Percentiles rank a stretch among this genome's conserved stretches.
Evolutionary conservation across 2,329 filamentous ascomycete genomes (phyloP).

Genomic region (Stachybotrys chlorohalonatus): DNA sequence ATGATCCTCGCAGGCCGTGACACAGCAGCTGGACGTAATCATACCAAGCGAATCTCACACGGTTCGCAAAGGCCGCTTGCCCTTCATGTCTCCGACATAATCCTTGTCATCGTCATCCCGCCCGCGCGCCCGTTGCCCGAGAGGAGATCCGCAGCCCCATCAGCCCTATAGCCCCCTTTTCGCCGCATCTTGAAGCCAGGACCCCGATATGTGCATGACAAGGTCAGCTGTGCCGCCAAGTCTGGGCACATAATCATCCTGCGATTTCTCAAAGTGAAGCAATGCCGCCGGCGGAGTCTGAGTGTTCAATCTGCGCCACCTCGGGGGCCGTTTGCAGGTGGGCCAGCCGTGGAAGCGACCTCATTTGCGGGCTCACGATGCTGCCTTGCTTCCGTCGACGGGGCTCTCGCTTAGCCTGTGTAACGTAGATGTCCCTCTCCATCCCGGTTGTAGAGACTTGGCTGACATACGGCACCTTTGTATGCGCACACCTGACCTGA

Average conservation of each 20-base stretch:
- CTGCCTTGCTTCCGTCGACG: neutral
- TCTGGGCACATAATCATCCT: neutral
- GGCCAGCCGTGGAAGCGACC: neutral
- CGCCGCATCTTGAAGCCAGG: neutral
- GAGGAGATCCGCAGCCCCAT: neutral
- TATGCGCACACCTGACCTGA: neutral
- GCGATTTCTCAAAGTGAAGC: neutral
- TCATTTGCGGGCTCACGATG: neutral
- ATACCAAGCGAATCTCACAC: no score
- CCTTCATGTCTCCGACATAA: neutral
- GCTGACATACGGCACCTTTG: neutral
- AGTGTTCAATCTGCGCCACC: neutral
- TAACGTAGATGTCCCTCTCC: neutral
- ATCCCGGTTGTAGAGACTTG: neutral
- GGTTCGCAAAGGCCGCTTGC: no score
- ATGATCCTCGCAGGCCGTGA: no score
- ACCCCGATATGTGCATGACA: neutral
- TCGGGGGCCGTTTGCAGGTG: constrained; percentile 1
- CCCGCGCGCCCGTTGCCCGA: neutral
- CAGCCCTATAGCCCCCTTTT: neutral
- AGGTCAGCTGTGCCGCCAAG: neutral
- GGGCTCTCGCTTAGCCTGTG: neutral
- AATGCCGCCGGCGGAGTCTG: neutral
- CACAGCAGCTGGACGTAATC: no score
- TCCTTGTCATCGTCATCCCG: neutral